Base-by-base conservation (phyloP, 257 asterid genomes). In the Gentiana straminea region DNA sequence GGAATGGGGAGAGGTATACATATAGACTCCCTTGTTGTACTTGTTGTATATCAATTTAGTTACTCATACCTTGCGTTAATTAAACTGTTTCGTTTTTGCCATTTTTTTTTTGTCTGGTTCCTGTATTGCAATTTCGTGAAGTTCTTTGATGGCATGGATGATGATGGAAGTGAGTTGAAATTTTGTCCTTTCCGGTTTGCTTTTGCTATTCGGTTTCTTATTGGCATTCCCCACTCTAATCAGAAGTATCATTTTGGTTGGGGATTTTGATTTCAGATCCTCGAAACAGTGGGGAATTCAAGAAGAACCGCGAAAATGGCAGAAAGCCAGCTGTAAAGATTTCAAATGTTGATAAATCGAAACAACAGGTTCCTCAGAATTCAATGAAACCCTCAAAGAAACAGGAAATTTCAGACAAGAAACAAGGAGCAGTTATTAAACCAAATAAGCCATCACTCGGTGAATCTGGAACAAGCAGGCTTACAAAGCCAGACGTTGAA, bases 71-170 rank as follows among this genome's bases (percentile, higher is more conserved):
- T 39, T 39, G 4, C 4, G 44, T 7, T 39, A 7, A 39, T 7
- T 7, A 24, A 24, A 24, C 8, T 39, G 44, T 39, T 39, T 7
- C 44, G 4, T 0, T 39, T 38, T 39, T 7, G 44, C 44, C 24
- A 24, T 24, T 34, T 8, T 11, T 59, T 74, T 67, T 41, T 24
- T 13, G 68, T 63, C 54, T 73, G 70, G 64, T 57, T 69, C 68
- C 46, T 61, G 71, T 43, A 46, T 53, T 56, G 74, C 54, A 64
- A 62, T 44, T 44, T 4, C 41, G 62, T 13, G 63, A 61, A 91
- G 98, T 81, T 91, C 84, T 91, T 91, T 66, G 98, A 91, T 36
- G 94, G 86, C 75, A 83, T 91, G 90, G 98, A 91, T 64, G 96
- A 84, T 57, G 89, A 87, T 63, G 96, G 94, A 81, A 91, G 98